Evolutionary conservation across 306 rosid genomes (phyloP), one percentile per base, ranked within the genome.

Genomic region (Comarum palustre): DNA sequence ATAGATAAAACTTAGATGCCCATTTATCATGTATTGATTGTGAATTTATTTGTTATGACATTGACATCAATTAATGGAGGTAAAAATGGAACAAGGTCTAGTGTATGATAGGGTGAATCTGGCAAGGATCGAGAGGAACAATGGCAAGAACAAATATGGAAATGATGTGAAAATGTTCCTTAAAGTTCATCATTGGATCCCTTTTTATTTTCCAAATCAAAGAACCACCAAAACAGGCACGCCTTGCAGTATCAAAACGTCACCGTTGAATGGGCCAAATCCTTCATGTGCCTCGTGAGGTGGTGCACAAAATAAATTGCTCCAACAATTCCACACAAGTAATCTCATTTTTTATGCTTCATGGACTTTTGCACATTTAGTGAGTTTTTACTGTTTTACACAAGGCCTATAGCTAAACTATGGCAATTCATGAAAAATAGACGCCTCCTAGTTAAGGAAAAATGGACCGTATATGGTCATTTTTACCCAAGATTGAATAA

Each of bases 111-210:
- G 36, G 16, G 19, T 14, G 39, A 27, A 20, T 14, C 41, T 29
- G 20, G 5, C 39, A 59, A 24, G 3, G 6, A 10, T 54, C 2
- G 29, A 57, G 1, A 57, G 62, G 34, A 57, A 4, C 62, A 57
- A 57, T 10, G 15, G 3, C 36, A 3, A 57, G 41, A 60, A 31
- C 66, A 60, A 14, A 60, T 29, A 31, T 29, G 42, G 42, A 15
- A 60, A 59, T 14, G 4, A 29, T 27, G 9, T 59, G n/a, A 27
- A 29, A 5, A 0, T 15, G 14, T 59, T 59, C 20, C 65, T 13
- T 20, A 14, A 59, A 25, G 39, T 29, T 29, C 65, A 1, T 59
- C 65, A 59, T 59, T 59, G 65, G 65, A 60, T 60, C 41, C 66
- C 32, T 59, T 59, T 58, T 60, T 16, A 27, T 15, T 31, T 60